phyloP scores from a whole-genome alignment of 2,329 filamentous ascomycete species.

The Orbilia blumenaviensis region DNA sequence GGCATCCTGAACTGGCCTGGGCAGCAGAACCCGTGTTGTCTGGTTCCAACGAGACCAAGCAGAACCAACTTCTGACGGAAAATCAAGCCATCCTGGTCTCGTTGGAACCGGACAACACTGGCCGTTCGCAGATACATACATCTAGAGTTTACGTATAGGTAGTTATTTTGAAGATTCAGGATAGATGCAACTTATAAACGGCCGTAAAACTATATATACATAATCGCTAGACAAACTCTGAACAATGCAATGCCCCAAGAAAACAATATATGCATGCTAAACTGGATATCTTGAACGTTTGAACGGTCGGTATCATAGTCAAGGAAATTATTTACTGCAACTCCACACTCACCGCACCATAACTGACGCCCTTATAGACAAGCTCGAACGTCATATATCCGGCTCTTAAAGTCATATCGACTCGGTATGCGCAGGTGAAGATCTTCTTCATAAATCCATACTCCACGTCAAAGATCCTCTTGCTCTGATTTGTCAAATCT shows the following conservation, averaged over 20 bases:
- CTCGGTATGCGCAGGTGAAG: slow-evolving; percentile 44
- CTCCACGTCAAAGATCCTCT: slow-evolving; percentile 45
- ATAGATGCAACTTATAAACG: too few relatives aligned
- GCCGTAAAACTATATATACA: slow-evolving; percentile 8
- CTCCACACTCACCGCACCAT: slow-evolving; percentile 43
- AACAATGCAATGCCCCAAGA: not conserved
- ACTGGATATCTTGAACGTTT: not conserved
- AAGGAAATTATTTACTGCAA: slow-evolving; percentile 5
- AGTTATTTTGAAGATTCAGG: too few relatives aligned
- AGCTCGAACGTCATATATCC: slow-evolving; percentile 47
- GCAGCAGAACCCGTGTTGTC: too few relatives aligned
- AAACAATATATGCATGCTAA: slow-evolving; percentile 6
- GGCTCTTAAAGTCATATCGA: slow-evolving; percentile 48
- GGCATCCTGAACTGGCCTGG: not conserved
- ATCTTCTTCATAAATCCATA: slow-evolving; percentile 49
- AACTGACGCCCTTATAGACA: slow-evolving; percentile 48
- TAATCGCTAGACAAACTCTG: not conserved
- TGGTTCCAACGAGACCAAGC: too few relatives aligned
- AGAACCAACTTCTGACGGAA: too few relatives aligned
- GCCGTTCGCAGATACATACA: too few relatives aligned
- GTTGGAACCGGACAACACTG: too few relatives aligned
- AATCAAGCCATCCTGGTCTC: too few relatives aligned
- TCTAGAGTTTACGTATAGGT: too few relatives aligned
- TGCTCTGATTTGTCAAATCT: slow-evolving; percentile 37
- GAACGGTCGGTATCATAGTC: not conserved